phyloP scores from a whole-genome alignment of 441 rosid species.

The Gossypium aridum region DNA sequence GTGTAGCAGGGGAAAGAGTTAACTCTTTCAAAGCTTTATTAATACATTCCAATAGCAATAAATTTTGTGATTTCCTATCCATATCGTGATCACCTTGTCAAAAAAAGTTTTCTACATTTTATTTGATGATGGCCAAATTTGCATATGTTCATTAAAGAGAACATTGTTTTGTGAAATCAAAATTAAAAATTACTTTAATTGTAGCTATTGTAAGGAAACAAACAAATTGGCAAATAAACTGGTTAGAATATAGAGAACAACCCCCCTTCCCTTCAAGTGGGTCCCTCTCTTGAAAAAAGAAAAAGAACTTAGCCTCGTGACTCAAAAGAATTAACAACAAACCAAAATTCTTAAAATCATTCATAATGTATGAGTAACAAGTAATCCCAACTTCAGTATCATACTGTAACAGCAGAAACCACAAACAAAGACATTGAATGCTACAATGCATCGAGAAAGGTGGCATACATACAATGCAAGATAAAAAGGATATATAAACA shows the following conservation, averaged over 20 bases:
- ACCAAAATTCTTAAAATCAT: background rate
- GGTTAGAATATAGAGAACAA: background rate
- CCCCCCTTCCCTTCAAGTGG: background rate
- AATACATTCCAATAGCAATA: background rate
- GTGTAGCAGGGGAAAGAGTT: background rate
- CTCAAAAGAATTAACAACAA: background rate
- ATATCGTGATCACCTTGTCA: background rate
- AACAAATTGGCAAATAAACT: background rate
- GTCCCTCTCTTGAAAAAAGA: background rate
- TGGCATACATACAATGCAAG: background rate
- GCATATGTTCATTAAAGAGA: background rate
- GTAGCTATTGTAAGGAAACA: background rate
- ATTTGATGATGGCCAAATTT: background rate
- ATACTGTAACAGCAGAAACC: background rate
- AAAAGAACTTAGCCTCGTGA: background rate
- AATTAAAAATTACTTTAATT: background rate
- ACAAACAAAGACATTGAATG: background rate
- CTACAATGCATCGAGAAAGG: background rate
- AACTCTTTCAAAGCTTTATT: background rate
- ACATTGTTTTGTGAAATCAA: background rate
- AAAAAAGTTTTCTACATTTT: background rate
- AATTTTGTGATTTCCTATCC: background rate
- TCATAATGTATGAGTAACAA: background rate
- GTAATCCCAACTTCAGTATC: background rate
- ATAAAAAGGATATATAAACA: conserved; percentile 9